Percentiles rank a stretch among this genome's conserved stretches.
These are phyloP conservation scores for Coemansia sp. DNA, from an alignment of 192 early-diverging fungal genomes.

Conservation along the genomic window DNA sequence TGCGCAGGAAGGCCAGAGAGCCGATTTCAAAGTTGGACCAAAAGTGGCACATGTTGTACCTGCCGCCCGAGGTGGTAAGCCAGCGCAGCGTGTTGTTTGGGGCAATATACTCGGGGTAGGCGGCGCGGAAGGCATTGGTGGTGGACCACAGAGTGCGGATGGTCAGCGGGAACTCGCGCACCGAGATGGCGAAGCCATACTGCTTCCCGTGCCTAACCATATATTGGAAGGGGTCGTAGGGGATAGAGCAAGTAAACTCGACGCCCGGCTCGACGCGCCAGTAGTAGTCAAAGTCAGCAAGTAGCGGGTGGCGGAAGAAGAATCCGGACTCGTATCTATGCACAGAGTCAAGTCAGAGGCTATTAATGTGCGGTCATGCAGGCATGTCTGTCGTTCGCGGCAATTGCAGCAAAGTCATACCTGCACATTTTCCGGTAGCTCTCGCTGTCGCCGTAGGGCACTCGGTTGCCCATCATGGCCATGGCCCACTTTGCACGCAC, in stretches of 20 bases:
- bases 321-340: conserved; percentile 55
- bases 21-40: conserved; percentile 88
- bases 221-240: conserved; percentile 59
- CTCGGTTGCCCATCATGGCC: conserved; percentile 47
- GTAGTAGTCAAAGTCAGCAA: conserved; percentile 58
- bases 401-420: conserved; percentile 4
- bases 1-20: conserved; percentile 67
- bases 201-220: conserved; percentile 56
- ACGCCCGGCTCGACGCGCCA: conserved; percentile 62
- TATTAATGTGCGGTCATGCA: conserved; percentile 43
- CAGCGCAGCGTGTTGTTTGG: conserved; percentile 60
- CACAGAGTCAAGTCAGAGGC: conserved; percentile 69
- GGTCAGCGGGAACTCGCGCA: conserved; percentile 53
- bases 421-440: conserved; percentile 59
- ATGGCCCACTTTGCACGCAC: conserved; percentile 56
- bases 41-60: conserved; percentile 67
- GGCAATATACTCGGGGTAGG: conserved; percentile 56
- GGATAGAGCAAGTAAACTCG: conserved; percentile 57
- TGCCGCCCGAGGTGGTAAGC: conserved; percentile 30
- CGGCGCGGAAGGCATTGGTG: conserved; percentile 45
- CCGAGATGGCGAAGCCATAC: conserved; percentile 57
- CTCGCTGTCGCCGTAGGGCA: conserved; percentile 67
- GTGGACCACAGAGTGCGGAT: conserved; percentile 56
- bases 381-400: conserved; percentile 59
- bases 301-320: conserved; percentile 58